Percentiles rank a stretch among this genome's conserved stretches.
Evolutionary conservation across 345 rosid species (phyloP).

Genomic region (Clausena lansium): DNA sequence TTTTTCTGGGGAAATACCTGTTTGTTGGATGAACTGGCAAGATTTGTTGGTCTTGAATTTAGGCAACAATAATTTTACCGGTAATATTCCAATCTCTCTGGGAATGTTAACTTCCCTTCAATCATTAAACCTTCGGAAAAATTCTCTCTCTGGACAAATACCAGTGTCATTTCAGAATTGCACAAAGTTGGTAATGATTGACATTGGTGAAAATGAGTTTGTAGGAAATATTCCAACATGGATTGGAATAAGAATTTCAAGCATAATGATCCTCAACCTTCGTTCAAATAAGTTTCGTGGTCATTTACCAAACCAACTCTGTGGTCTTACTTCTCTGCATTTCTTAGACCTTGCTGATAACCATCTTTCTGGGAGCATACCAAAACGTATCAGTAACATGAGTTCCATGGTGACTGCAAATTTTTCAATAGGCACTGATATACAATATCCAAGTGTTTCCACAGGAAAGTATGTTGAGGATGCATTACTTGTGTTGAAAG

Average conservation of each 20-base stretch:
- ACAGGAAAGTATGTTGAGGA: not conserved
- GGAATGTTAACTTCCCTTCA: not conserved
- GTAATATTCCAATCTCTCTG: not conserved
- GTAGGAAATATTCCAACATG: conserved; percentile 13
- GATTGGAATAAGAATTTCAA: conserved; percentile 11
- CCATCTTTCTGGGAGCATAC: conserved; percentile 6
- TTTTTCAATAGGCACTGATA: not conserved
- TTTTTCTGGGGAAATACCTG: conserved; percentile 27
- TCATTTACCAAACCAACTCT: conserved; percentile 18
- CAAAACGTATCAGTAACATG: conserved; percentile 6
- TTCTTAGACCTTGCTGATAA: conserved; percentile 18
- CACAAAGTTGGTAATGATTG: too few relatives aligned
- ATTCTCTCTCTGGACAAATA: not conserved
- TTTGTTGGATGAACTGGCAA: conserved; percentile 20
- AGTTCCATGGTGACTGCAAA: not conserved
- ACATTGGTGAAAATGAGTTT: not conserved
- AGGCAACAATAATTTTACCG: conserved; percentile 4
- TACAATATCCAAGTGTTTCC: not conserved
- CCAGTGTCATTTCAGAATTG: not conserved
- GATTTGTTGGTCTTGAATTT: not conserved
- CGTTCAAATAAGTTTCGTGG: conserved; percentile 24
- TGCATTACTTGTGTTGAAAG: not conserved
- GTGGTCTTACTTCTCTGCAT: conserved; percentile 4
- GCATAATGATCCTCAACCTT: conserved; percentile 1
- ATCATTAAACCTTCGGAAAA: not conserved